Conservation (phyloP, 257 asterid genomes). For the Salvia miltiorrhiza region DNA sequence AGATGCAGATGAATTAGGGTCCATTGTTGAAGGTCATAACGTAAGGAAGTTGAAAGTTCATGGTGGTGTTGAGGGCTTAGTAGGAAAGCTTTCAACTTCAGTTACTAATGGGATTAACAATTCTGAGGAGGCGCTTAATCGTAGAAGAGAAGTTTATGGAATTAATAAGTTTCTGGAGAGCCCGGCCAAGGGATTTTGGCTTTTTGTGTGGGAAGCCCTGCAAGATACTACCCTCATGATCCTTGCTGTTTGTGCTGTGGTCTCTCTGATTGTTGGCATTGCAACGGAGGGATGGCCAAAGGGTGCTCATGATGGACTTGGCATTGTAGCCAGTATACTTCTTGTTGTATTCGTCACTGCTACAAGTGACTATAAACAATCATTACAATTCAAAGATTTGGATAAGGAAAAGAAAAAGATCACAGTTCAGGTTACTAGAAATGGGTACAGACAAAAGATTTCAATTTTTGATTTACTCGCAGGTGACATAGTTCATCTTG, state of each 20-base stretch:
- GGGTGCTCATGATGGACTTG: constrained; percentile 94
- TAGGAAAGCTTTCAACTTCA: constrained; percentile 57
- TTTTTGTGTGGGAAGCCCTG: constrained; percentile 89
- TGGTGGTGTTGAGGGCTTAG: constrained; percentile 69
- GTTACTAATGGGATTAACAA: constrained; percentile 47
- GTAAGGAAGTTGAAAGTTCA: constrained; percentile 63
- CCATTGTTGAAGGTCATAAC: constrained; percentile 74
- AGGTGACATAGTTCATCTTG: constrained; percentile 88
- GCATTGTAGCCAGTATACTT: constrained; percentile 84
- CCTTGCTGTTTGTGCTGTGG: constrained; percentile 75
- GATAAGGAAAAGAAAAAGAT: constrained; percentile 91
- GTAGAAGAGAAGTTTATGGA: constrained; percentile 58
- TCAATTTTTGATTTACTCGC: constrained; percentile 80
- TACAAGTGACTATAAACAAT: constrained; percentile 75
- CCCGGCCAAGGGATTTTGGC: constrained; percentile 83
- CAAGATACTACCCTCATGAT: constrained; percentile 97
- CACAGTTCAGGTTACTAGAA: constrained; percentile 74
- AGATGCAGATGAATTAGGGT: constrained; percentile 74
- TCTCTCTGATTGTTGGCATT: constrained; percentile 74
- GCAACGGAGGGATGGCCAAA: constrained; percentile 93
- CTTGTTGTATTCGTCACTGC: constrained; percentile 91
- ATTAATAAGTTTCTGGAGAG: constrained; percentile 73
- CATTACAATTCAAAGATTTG: constrained; percentile 83
- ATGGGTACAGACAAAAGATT: constrained; percentile 73
- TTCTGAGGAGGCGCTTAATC: constrained; percentile 47